A percentile compares a stretch with the other conserved stretches of the same genome.
phyloP scores from a whole-genome alignment of 805 yeast species.

The Candida sithepensis region DNA sequence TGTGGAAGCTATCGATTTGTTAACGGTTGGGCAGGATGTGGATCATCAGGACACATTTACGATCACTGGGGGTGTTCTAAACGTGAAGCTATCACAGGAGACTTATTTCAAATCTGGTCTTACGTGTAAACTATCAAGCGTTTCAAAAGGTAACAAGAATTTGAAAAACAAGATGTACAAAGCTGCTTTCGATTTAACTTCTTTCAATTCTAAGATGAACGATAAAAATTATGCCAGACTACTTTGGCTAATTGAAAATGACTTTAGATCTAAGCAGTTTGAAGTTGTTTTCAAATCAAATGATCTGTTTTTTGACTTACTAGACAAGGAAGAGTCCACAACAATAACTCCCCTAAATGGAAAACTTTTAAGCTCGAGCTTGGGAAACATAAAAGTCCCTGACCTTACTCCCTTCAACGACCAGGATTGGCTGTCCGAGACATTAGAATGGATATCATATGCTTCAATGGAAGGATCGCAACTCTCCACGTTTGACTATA shows the following conservation, averaged over 20 bases:
- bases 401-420: slow-evolving; percentile 12
- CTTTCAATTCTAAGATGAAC: slow-evolving; percentile 7
- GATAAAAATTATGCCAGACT: slow-evolving; percentile 24
- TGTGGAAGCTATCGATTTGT: slow-evolving; percentile 10
- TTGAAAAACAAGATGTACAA: slow-evolving; percentile 20
- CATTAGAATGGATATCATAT: slow-evolving; percentile 31
- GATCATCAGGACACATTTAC: slow-evolving; percentile 32
- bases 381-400: slow-evolving; percentile 19
- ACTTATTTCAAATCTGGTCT: slow-evolving; percentile 33
- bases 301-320: background rate
- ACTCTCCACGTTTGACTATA: slow-evolving; percentile 15
- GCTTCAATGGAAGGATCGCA: slow-evolving; percentile 25
- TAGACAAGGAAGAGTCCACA: background rate
- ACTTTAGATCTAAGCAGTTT: slow-evolving; percentile 1
- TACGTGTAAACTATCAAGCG: slow-evolving; percentile 25
- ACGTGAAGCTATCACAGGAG: slow-evolving; percentile 29
- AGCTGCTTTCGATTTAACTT: slow-evolving; percentile 18
- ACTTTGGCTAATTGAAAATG: slow-evolving; percentile 31
- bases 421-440: slow-evolving; percentile 19
- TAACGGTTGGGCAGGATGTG: slow-evolving; percentile 17
- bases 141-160: slow-evolving; percentile 24
- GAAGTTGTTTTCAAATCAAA: background rate
- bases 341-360: background rate
- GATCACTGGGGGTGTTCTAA: slow-evolving; percentile 24
- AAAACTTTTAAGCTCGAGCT: background rate